phyloP scores from a whole-genome alignment of 345 rosid genomes.

The Citropsis articulata region DNA sequence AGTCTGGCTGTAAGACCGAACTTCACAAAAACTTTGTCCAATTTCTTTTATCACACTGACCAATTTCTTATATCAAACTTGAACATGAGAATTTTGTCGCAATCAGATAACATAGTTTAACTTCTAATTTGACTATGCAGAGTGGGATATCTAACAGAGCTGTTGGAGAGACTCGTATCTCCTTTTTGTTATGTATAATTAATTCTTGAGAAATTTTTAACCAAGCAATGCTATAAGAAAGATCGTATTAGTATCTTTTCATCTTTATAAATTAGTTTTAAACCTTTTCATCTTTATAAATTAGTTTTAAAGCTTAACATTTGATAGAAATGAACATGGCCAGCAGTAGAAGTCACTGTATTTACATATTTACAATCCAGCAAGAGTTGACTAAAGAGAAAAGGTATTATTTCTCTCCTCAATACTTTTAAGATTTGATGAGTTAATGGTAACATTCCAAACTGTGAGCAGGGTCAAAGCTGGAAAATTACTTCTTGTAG shows the following conservation, averaged over 20 bases:
- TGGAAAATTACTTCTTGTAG: conserved; percentile 78
- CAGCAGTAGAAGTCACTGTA: conserved; percentile 91
- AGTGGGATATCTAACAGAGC: conserved; percentile 76
- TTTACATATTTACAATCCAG: conserved; percentile 57
- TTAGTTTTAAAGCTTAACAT: conserved; percentile 24
- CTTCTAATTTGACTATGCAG: conserved; percentile 51
- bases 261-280: conserved; percentile 10
- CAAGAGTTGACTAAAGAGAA: conserved; percentile 48
- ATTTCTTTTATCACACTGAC: background rate
- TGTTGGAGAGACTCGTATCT: conserved; percentile 96
- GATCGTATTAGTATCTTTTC: background rate
- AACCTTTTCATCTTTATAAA: conserved; percentile 6
- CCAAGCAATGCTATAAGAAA: background rate
- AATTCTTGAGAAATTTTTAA: background rate
- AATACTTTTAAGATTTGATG: background rate
- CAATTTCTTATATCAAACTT: conserved; percentile 26
- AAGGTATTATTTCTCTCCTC: conserved; percentile 39
- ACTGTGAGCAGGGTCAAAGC: conserved; percentile 44
- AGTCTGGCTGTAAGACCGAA: conserved; percentile 59
- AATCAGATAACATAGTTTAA: background rate
- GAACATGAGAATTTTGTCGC: conserved; percentile 17
- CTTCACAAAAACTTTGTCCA: background rate
- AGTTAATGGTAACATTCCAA: conserved; percentile 1
- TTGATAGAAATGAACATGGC: conserved; percentile 78
- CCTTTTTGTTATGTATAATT: conserved; percentile 11